Conservation (phyloP, 345 rosid genomes). For the Rubroshorea leprosula region DNA sequence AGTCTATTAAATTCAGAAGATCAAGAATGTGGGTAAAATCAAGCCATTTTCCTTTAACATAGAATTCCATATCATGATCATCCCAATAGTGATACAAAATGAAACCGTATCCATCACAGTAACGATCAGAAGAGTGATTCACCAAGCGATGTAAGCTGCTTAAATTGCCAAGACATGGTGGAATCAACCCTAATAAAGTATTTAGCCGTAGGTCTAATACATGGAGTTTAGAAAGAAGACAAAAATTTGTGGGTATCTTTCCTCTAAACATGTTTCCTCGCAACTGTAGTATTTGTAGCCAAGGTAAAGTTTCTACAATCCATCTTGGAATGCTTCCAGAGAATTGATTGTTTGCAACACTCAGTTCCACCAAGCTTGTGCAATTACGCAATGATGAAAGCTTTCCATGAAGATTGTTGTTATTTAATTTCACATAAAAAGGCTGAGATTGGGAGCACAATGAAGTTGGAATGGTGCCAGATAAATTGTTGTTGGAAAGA, state of each 20-base stretch:
- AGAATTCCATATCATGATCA: background rate
- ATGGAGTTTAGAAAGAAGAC: background rate
- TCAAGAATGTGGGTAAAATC: background rate
- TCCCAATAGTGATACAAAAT: background rate
- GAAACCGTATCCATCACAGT: background rate
- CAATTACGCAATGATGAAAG: conserved; percentile 1
- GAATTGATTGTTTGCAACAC: conserved; percentile 27
- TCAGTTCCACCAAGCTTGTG: conserved; percentile 1
- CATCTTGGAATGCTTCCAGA: conserved; percentile 16
- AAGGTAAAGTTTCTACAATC: background rate
- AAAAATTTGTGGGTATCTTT: background rate
- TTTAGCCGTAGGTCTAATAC: background rate
- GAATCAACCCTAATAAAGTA: conserved; percentile 6
- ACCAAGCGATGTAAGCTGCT: background rate
- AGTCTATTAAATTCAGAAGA: conserved; percentile 23
- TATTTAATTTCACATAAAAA: background rate
- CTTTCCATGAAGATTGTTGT: conserved; percentile 13
- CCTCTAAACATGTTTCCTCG: background rate
- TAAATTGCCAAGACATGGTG: conserved; percentile 3
- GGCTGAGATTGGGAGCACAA: too few species aligned
- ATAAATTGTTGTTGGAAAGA: too few species aligned
- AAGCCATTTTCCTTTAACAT: background rate
- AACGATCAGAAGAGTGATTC: background rate
- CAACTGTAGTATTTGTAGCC: background rate
- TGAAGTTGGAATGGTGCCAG: too few species aligned